Conservation (phyloP, 352 stramenopile species). For the Peronosclerospora sorghi region DNA sequence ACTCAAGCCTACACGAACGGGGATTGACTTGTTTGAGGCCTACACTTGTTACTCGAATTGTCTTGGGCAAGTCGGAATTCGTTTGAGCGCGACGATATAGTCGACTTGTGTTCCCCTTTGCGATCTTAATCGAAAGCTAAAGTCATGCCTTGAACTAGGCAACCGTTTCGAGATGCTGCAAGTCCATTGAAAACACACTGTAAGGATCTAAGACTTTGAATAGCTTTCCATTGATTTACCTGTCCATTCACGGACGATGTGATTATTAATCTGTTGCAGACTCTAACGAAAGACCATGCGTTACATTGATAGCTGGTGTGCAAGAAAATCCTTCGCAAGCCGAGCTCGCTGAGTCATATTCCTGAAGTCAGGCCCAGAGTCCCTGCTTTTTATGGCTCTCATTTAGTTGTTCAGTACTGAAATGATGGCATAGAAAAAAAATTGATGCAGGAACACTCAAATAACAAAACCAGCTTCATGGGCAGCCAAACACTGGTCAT, state of each 20-base stretch:
- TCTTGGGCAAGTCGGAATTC: no score
- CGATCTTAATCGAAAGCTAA: conserved; percentile 5
- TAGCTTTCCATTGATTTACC: conserved; percentile 36
- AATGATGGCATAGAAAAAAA: no score
- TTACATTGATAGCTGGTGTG: background rate
- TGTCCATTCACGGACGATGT: conserved; percentile 40
- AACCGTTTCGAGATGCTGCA: conserved; percentile 21
- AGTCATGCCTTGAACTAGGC: conserved; percentile 26
- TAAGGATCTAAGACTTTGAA: conserved; percentile 55
- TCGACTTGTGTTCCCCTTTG: conserved; percentile 3
- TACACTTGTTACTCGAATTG: no score
- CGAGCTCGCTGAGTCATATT: no score
- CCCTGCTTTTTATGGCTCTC: no score
- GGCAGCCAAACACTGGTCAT: conserved; percentile 21
- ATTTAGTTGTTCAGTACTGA: background rate
- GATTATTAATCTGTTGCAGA: conserved; percentile 29
- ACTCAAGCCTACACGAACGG: no score
- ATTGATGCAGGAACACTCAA: no score
- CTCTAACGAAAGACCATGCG: conserved; percentile 28
- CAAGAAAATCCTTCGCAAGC: no score
- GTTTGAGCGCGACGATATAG: no score
- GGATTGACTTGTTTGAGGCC: no score
- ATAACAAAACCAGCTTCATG: conserved; percentile 36
- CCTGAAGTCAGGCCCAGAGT: no score
- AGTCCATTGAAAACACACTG: conserved; percentile 33